Base-by-base conservation (phyloP, 2,329 filamentous ascomycete genomes). In the Sporothrix brunneoviolacea region DNA sequence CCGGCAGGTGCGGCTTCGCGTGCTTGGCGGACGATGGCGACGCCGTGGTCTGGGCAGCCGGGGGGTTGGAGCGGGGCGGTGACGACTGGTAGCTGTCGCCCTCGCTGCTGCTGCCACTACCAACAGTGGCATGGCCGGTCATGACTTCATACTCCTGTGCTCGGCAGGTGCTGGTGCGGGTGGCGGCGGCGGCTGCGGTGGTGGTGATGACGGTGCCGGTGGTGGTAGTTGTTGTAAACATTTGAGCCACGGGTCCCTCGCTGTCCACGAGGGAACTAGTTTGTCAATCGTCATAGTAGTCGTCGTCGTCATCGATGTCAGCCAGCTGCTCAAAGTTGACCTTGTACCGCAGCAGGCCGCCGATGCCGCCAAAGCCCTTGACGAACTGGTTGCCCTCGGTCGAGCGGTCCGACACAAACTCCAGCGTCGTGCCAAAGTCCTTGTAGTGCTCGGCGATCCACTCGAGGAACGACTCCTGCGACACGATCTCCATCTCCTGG, bases 311-410 rank as follows among this genome's bases (percentile, higher is more conserved):
- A 65, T 86, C 83, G 65, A 86, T 79, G 69, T 97, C 93, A 70
- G 86, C 86, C 70, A 98, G 80, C 72, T 98, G 94, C 74, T 98
- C 94, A 74, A 98, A 98, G 78, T 98, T 98, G 78, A 98, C 89
- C 78, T 96, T 96, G 83, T 98, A 98, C 62, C 93, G 90, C 67
- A 98, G 83, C 64, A 98, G 85, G 58, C 91, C 91, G 60, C 93
- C 93, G 62, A 98, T 95, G 65, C 93, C 93, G 84, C 93, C 93
- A 66, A 98, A 98, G 57, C 93, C 93, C 77, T 96, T 97, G 64
- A 98, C 93, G 72, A 98, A 98, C 76, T 98, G 93, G 74, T 98
- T 98, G 67, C 93, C 93, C 74, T 98, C 93, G 55, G 88, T 95
- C 54, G 91, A 97, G 59, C 90, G 86, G 68, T 98, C 94, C 43